Conservation (phyloP, 2,329 filamentous ascomycete species). For the Daldinia sp. region DNA sequence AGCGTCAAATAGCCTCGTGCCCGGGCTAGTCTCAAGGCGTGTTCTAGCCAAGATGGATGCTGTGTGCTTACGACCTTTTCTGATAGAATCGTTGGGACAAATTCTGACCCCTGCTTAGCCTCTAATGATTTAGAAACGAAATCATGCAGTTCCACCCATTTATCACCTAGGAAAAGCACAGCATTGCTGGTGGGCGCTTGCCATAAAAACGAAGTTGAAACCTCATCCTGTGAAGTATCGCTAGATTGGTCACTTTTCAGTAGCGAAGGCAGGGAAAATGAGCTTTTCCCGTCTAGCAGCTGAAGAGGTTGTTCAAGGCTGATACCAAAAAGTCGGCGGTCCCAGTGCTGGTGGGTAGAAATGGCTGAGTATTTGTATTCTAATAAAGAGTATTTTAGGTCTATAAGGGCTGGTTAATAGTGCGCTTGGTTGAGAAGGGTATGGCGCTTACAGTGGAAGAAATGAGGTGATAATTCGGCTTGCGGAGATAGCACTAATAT, state of each 20-base stretch:
- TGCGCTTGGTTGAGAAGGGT: not conserved
- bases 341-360: slow-evolving; percentile 54
- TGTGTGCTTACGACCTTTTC: slow-evolving; percentile 55
- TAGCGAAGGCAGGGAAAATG: slow-evolving; percentile 56
- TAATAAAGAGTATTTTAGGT: slow-evolving; percentile 79
- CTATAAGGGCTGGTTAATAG: slow-evolving; percentile 45
- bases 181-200: slow-evolving; percentile 86
- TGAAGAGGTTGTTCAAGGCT: slow-evolving; percentile 77
- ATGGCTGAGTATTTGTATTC: slow-evolving; percentile 76
- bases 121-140: slow-evolving; percentile 74
- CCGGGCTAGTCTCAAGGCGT: slow-evolving; percentile 77
- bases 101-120: slow-evolving; percentile 48
- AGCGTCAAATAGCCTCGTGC: slow-evolving; percentile 80
- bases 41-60: slow-evolving; percentile 56
- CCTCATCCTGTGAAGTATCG: slow-evolving; percentile 43
- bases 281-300: slow-evolving; percentile 66
- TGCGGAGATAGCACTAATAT: slow-evolving; percentile 87
- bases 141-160: slow-evolving; percentile 85
- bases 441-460: slow-evolving; percentile 73
- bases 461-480: slow-evolving; percentile 79
- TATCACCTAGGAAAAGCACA: slow-evolving; percentile 81
- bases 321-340: slow-evolving; percentile 74
- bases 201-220: slow-evolving; percentile 76
- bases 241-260: slow-evolving; percentile 39
- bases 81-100: slow-evolving; percentile 52